These are phyloP conservation scores for Kwoniella mangroviensis DNA, from an alignment of 768 basidiomycete species.

Conservation along the genomic window DNA sequence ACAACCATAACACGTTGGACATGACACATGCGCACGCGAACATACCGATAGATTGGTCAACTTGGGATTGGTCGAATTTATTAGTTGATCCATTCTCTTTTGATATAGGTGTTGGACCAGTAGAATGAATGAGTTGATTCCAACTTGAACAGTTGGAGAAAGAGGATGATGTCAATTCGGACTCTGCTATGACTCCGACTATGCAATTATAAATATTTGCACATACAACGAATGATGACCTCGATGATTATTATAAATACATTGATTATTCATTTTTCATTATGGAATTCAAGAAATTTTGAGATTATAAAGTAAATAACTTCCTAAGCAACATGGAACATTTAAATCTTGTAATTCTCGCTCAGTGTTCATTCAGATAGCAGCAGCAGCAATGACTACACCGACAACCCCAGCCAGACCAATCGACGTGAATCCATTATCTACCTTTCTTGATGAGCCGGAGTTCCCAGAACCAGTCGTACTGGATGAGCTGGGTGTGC, in stretches of 20 bases:
- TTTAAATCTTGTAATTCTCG: no score
- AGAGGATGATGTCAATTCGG: no score
- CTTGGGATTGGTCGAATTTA: not conserved
- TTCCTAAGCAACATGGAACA: no score
- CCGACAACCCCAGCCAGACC: conserved; percentile 20
- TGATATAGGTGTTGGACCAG: not conserved
- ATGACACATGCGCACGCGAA: not conserved
- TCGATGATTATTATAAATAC: no score
- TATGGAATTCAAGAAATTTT: no score
- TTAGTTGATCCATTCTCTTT: not conserved
- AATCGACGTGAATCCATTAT: conserved; percentile 14
- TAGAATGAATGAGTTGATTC: not conserved
- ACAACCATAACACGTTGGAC: not conserved
- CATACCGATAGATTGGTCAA: not conserved
- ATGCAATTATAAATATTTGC: no score
- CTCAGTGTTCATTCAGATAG: conserved; percentile 3
- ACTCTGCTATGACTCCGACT: no score
- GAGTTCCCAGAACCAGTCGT: conserved; percentile 1
- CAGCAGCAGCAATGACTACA: conserved; percentile 18
- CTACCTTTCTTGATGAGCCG: conserved; percentile 1
- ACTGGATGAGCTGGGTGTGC: conserved; percentile 2
- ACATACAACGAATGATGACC: no score
- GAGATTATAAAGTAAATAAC: no score
- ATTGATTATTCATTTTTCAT: no score
- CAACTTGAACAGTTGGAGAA: no score